Percentiles rank a stretch among this genome's conserved stretches.
Conservation (phyloP, 805 yeast genomes). For the Tetrapisispora nanseiensis region DNA sequence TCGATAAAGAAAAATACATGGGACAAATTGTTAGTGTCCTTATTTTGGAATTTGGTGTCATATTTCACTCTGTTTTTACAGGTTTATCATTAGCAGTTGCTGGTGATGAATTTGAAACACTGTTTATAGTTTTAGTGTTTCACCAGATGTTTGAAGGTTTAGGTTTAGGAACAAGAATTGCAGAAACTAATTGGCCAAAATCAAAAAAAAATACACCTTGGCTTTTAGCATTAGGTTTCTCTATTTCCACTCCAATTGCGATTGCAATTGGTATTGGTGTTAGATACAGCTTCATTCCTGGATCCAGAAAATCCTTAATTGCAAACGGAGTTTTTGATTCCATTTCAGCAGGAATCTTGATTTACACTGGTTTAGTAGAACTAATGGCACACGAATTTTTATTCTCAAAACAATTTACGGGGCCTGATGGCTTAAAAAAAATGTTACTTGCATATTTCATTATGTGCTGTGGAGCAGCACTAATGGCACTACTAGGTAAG, state of each 20-base stretch:
- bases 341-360: constrained; percentile 59
- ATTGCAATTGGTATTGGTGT: constrained; percentile 73
- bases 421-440: constrained; percentile 41
- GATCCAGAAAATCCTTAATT: constrained; percentile 43
- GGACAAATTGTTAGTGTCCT: constrained; percentile 48
- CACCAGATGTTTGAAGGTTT: constrained; percentile 76
- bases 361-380: constrained; percentile 68
- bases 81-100: constrained; percentile 59
- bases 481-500: constrained; percentile 68
- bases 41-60: constrained; percentile 60
- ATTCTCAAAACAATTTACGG: constrained; percentile 52
- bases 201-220: constrained; percentile 33
- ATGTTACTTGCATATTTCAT: constrained; percentile 35
- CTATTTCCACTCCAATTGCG: constrained; percentile 56
- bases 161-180: constrained; percentile 65
- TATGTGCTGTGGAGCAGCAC: constrained; percentile 58
- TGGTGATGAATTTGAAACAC: constrained; percentile 53
- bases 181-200: constrained; percentile 48
- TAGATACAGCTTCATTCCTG: constrained; percentile 45
- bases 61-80: constrained; percentile 67
- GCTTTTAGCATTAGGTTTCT: constrained; percentile 39
- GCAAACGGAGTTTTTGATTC: constrained; percentile 60
- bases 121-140: constrained; percentile 57
- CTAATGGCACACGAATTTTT: constrained; percentile 66
- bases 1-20: constrained; percentile 37